These are phyloP conservation scores for Stephania cephalantha DNA, from an alignment of 164 flowering plant species.

Conservation along the genomic window DNA sequence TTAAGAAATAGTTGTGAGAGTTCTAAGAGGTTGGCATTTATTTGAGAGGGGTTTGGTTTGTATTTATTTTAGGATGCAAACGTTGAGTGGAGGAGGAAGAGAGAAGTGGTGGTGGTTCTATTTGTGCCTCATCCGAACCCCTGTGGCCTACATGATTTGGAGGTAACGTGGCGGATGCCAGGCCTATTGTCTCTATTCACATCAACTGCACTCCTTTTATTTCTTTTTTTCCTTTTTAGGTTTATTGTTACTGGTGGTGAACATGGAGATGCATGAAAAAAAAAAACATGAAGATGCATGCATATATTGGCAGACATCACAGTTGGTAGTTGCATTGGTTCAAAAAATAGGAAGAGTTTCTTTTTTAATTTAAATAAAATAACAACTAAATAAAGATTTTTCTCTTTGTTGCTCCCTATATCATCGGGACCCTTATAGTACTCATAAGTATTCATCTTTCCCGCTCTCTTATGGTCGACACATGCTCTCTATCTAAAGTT, in stretches of 20 bases:
- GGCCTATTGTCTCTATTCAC: neutral
- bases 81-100: conserved; percentile 6
- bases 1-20: neutral
- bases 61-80: neutral
- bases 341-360: too few relatives aligned
- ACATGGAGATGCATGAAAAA: neutral
- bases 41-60: neutral
- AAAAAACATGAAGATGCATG: too few relatives aligned
- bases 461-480: too few relatives aligned
- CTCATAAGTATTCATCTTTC: too few relatives aligned
- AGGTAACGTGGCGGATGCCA: conserved; percentile 4
- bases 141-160: neutral
- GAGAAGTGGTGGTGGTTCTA: neutral
- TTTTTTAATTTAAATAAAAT: too few relatives aligned
- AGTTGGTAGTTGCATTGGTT: neutral
- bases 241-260: too few relatives aligned
- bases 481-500: too few relatives aligned
- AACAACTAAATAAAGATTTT: too few relatives aligned
- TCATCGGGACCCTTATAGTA: too few relatives aligned
- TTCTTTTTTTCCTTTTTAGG: neutral
- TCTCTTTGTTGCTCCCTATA: too few relatives aligned
- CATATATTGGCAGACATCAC: neutral
- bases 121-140: conserved; percentile 8
- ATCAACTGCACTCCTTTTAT: neutral
- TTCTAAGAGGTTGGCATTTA: neutral